Percentiles rank a stretch among this genome's conserved stretches.
Conservation (phyloP, 495 filamentous ascomycete species). For the Penicillium robsamsonii region DNA sequence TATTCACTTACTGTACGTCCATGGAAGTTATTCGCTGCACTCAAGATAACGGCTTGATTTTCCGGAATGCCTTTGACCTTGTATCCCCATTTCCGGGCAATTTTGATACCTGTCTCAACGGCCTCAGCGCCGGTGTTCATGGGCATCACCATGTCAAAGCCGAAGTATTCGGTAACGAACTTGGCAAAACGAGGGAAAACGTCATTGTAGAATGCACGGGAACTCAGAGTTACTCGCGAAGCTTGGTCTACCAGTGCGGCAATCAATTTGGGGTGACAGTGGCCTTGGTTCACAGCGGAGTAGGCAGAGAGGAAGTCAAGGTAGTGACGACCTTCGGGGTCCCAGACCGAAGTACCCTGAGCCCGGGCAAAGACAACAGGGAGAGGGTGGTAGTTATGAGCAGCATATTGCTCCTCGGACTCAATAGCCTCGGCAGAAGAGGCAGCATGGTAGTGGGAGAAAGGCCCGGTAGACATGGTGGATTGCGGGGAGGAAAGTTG, state of each 20-base stretch:
- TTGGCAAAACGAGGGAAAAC: constrained; percentile 96
- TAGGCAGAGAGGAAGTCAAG: constrained; percentile 98
- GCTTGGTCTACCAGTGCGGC: constrained; percentile 89
- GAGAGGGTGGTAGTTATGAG: constrained; percentile 98
- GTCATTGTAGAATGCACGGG: constrained; percentile 97
- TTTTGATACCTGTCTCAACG: constrained; percentile 97
- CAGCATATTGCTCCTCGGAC: constrained; percentile 79
- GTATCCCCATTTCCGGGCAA: constrained; percentile 98
- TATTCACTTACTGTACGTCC: constrained; percentile 74
- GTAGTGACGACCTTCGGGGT: constrained; percentile 95
- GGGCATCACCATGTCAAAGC: constrained; percentile 97
- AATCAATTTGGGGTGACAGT: constrained; percentile 95
- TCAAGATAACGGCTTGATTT: constrained; percentile 80
- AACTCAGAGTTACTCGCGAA: constrained; percentile 85
- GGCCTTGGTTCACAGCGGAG: constrained; percentile 96
- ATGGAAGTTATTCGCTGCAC: constrained; percentile 91
- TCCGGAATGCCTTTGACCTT: constrained; percentile 89
- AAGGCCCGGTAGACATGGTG: constrained; percentile 35
- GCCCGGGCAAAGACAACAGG: constrained; percentile 87
- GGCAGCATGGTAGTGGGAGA: constrained; percentile 69
- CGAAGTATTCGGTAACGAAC: constrained; percentile 83
- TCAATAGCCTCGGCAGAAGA: constrained; percentile 78
- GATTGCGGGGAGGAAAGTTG: constrained; percentile 19
- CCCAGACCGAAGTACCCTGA: constrained; percentile 86
- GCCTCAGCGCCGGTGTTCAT: constrained; percentile 99